Evolutionary conservation across 306 rosid genomes (phyloP), one percentile per base, ranked within the genome.

Genomic region (Dalbergia cochinchinensis): DNA sequence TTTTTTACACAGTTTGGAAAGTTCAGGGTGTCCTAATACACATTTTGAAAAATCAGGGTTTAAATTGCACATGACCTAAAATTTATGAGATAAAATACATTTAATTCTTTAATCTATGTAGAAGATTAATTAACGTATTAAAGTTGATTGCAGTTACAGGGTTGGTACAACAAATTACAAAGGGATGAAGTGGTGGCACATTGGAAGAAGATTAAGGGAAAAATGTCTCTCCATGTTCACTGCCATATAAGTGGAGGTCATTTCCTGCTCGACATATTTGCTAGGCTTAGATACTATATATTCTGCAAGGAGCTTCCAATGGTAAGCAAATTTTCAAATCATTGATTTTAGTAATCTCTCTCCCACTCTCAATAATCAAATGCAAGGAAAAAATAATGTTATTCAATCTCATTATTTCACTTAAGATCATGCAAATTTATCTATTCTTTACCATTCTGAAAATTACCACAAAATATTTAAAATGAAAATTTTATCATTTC

Each of bases 241-340:
- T 95, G 99, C 73, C 99, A 95, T 82, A 93, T 95, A 0, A 95
- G 99, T 54, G 99, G 98, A 34, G 97, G 97, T 60, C 98, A 93
- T 83, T 91, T 91, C 55, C 87, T 95, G 4, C 19, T 93, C n/a
- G 93, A 95, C 66, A 19, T 93, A 8, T 88, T 72, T 48, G 94
- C 98, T 5, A 85, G 95, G 70, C 81, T 95, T 19, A 84, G 99
- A 90, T 91, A 78, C 87, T 89, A 79, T 80, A 95, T 95, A 85
- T 95, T 93, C 88, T 81, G 76, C 82, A 95, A 84, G 81, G 99
- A 95, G 69, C 90, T 95, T 19, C 99, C 99, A 2, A 88, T 93
- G 88, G 99, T 93, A 84, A 86, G 79, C 39, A 0, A 34, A 42
- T 42, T 8, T 7, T 47, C n/a, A 6, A 47, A 18, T 68, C 6